These are phyloP conservation scores for Epithele typhae DNA, from an alignment of 768 basidiomycete genomes.

Conservation along the genomic window DNA sequence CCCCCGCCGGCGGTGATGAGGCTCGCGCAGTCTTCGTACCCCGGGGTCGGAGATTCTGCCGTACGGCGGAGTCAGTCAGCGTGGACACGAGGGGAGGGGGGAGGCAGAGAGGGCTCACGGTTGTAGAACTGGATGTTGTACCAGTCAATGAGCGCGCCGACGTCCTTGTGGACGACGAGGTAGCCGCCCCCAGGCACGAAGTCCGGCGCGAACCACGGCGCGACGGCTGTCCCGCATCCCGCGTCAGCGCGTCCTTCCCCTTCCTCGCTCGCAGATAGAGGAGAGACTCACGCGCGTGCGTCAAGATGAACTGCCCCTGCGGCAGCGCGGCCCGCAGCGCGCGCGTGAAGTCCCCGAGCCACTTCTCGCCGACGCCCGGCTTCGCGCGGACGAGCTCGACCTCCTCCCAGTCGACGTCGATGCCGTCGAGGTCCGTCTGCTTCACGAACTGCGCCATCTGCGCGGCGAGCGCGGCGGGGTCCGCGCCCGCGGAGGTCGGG, in stretches of 20 bases:
- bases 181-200: slow-evolving; percentile 37
- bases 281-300: slow-evolving; percentile 27
- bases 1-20: slow-evolving; percentile 34
- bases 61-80: slow-evolving; percentile 21
- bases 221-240: slow-evolving; percentile 33
- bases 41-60: slow-evolving; percentile 11
- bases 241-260: slow-evolving; percentile 33
- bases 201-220: slow-evolving; percentile 37
- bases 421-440: slow-evolving; percentile 43
- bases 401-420: slow-evolving; percentile 52
- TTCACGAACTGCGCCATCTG: slow-evolving; percentile 44
- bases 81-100: no score
- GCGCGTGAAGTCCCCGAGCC: slow-evolving; percentile 34
- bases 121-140: slow-evolving; percentile 41
- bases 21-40: slow-evolving; percentile 31
- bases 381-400: slow-evolving; percentile 60
- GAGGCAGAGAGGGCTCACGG: slow-evolving; percentile 16
- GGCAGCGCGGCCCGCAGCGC: slow-evolving; percentile 31
- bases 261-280: neutral
- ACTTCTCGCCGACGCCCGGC: slow-evolving; percentile 46
- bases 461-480: slow-evolving; percentile 36
- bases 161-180: slow-evolving; percentile 31
- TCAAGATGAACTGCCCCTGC: slow-evolving; percentile 29
- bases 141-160: slow-evolving; percentile 43
- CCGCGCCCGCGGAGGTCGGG: slow-evolving; percentile 38